Evolutionary conservation across 345 rosid genomes (phyloP).

Genomic region (Litchi chinensis): DNA sequence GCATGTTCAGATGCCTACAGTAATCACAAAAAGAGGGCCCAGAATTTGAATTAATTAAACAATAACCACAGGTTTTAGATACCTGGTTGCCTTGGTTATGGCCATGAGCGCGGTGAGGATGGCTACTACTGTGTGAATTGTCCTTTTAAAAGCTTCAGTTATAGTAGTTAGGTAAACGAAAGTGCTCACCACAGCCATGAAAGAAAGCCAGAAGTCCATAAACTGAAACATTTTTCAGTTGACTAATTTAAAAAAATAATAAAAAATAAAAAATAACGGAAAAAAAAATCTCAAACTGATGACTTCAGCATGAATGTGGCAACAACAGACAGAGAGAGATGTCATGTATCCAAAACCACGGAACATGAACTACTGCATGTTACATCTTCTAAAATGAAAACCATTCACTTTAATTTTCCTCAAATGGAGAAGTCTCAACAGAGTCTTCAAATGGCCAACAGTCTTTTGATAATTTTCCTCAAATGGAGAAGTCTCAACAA

Average conservation of each 20-base stretch:
- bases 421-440: neutral
- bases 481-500: neutral
- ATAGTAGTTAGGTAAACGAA: slow-evolving; percentile 75
- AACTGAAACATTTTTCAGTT: slow-evolving; percentile 59
- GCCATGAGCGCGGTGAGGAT: slow-evolving; percentile 93
- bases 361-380: neutral
- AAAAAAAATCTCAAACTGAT: slow-evolving; percentile 18
- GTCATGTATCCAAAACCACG: neutral
- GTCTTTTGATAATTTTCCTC: neutral
- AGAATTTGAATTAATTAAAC: slow-evolving; percentile 23
- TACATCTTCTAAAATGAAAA: neutral
- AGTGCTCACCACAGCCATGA: slow-evolving; percentile 95
- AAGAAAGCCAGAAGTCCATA: slow-evolving; percentile 99
- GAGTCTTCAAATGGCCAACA: too few species aligned
- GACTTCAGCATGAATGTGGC: slow-evolving; percentile 1
- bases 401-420: neutral
- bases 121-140: slow-evolving; percentile 78
- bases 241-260: slow-evolving; percentile 9
- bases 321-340: neutral
- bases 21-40: neutral
- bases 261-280: too few species aligned
- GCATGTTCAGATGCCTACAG: slow-evolving; percentile 9
- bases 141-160: slow-evolving; percentile 72
- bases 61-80: slow-evolving; percentile 20
- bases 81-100: slow-evolving; percentile 95